A percentile compares a stretch with the other conserved stretches of the same genome.
These are phyloP conservation scores for Rhododendron ovatum DNA, from an alignment of 148 eudicot species.

Conservation along the genomic window DNA sequence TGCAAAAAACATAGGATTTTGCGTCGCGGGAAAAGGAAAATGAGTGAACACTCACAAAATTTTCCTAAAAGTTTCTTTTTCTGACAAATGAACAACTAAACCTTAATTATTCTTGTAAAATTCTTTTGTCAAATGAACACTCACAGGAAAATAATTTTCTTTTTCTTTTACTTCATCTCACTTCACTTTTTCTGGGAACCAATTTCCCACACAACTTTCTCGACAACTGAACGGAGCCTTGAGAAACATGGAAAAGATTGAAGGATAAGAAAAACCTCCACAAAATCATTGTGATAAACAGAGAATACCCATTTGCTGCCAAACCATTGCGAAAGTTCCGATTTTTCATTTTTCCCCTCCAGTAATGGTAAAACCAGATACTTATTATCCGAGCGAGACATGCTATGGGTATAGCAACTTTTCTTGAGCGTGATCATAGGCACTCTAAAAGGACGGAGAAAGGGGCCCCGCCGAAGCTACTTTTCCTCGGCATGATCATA, in stretches of 20 bases:
- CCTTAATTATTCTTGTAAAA: no score
- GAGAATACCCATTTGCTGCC: conserved; percentile 2
- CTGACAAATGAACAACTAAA: no score
- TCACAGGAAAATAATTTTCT: no score
- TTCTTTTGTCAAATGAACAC: no score
- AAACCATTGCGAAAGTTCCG: neutral
- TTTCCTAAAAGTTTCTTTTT: no score
- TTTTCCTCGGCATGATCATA: neutral
- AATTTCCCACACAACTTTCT: no score
- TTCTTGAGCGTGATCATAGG: neutral
- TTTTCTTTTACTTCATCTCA: no score
- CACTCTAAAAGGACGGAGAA: neutral
- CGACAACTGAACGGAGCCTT: no score
- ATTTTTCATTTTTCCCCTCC: neutral
- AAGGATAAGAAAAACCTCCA: neutral
- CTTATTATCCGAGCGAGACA: neutral
- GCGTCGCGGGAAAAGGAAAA: no score
- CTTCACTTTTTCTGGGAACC: no score
- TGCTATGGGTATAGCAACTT: neutral
- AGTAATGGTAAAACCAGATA: neutral
- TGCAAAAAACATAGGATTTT: no score
- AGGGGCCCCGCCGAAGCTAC: neutral
- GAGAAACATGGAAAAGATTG: neutral
- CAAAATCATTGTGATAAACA: neutral
- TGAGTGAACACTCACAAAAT: no score